Conservation (phyloP, 129 eudicot genomes). For the Apium graveolens region DNA sequence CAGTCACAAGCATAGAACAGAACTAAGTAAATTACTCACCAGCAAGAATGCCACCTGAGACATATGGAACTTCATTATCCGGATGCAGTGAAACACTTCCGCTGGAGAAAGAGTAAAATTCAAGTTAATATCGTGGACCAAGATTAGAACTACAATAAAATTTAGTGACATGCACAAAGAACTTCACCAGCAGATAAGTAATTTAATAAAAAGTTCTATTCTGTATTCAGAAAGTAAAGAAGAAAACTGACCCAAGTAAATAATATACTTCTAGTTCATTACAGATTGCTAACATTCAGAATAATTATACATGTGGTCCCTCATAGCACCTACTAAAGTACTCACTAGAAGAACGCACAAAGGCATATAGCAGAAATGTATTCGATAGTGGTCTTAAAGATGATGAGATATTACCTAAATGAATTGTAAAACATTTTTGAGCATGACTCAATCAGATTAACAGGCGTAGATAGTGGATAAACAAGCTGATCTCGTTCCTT, state of each 20-base stretch:
- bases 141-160: not conserved
- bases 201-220: not conserved
- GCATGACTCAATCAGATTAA: constrained; percentile 68
- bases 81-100: constrained; percentile 71
- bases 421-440: constrained; percentile 78
- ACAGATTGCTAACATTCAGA: not conserved
- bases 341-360: not conserved
- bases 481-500: constrained; percentile 32
- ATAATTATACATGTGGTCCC: not conserved
- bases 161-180: not conserved
- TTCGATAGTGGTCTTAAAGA: not conserved
- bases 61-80: constrained; percentile 33
- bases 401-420: constrained; percentile 49
- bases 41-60: constrained; percentile 92
- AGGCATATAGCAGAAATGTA: not conserved
- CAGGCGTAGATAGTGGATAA: constrained; percentile 73
- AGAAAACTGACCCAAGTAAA: not conserved
- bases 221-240: not conserved
- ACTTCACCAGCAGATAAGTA: not conserved
- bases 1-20: not conserved
- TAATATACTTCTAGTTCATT: not conserved
- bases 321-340: not conserved
- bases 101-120: constrained; percentile 32
- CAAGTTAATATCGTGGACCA: not conserved
- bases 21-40: constrained; percentile 39